These are phyloP conservation scores for Agrocybe pediades DNA, from an alignment of 768 basidiomycete genomes.

Conservation along the genomic window DNA sequence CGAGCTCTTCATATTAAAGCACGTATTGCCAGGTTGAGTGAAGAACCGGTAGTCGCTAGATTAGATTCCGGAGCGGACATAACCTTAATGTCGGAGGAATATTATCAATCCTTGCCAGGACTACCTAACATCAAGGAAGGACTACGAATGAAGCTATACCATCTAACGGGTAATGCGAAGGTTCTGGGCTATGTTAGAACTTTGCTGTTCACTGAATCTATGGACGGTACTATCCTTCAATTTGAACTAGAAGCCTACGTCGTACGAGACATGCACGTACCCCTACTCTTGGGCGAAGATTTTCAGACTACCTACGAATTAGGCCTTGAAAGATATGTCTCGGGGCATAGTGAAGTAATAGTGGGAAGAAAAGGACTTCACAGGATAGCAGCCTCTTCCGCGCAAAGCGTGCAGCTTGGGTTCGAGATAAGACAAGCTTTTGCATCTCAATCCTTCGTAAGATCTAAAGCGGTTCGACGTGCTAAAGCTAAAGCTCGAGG, in stretches of 20 bases:
- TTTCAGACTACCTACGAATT: constrained; percentile 13
- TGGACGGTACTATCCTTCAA: constrained; percentile 1
- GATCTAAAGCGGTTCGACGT: not conserved
- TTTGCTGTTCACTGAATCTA: constrained; percentile 3
- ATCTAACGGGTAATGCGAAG: constrained; percentile 11
- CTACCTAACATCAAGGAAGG: constrained; percentile 16
- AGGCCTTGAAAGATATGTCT: constrained; percentile 1
- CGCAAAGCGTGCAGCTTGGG: constrained; percentile 14
- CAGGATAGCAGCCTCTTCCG: constrained; percentile 6
- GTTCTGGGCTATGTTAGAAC: constrained; percentile 10
- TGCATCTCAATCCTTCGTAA: constrained; percentile 2
- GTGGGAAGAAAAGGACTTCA: not conserved
- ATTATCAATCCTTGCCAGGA: constrained; percentile 3
- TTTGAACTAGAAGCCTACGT: constrained; percentile 27
- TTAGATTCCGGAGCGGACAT: no score
- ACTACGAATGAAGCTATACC: no score
- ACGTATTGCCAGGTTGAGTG: no score
- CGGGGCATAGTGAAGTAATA: constrained; percentile 10
- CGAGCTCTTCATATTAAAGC: no score
- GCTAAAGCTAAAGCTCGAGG: constrained; percentile 8
- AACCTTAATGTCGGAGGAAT: constrained; percentile 12
- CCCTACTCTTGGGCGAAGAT: constrained; percentile 14
- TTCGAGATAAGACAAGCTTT: constrained; percentile 17
- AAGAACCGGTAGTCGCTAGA: not conserved
- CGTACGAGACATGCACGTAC: constrained; percentile 21